Evolutionary conservation across 495 filamentous ascomycete species (phyloP), one percentile per base, ranked within the genome.

Genomic region (Xylaria castorea): DNA sequence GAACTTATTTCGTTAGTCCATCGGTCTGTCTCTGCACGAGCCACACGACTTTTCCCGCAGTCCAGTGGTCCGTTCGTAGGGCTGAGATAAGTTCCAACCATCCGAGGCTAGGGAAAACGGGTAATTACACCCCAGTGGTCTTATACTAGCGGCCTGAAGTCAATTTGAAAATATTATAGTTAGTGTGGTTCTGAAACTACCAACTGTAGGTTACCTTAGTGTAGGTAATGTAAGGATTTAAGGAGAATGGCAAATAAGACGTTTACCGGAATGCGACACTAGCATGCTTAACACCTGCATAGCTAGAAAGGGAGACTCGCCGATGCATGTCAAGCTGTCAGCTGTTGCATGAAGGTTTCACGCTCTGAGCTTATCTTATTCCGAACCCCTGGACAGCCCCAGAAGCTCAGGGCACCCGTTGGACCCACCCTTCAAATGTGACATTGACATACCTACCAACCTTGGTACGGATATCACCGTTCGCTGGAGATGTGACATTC

Each of bases 331-430:
- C 58, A 38, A 61, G 58, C 2, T 61, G 58, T 61, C 58, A 61
- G 58, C 44, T 53, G 46, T 67, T 67, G 46, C 64, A 67, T 53
- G 44, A 51, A 20, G 18, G 64, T 67, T 67, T 65, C 62, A 48
- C 40, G 25, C 62, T 65, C 16, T 14, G 25, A 50, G 40, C 38
- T 53, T 51, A 46, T 34, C 40, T 32, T 27, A 67, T 14, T 36
- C 48, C 38, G 22, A 66, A 42, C 63, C 42, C 38, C 63, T 50
- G 27, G 63, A 16, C 32, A 22, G 2, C 58, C 27, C 58, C 58
- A 61, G 58, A 61, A 61, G 58, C 58, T 61, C 58, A 53, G 27
- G 27, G 53, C 27, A 38, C 20, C 58, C 58, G 16, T 55, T 55
- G 16, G 25, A 20, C 44, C 32, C 32, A 30, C 32, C 30, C 30